Base-by-base conservation (phyloP, 805 yeast species). In the Monosporozyma unispora region DNA sequence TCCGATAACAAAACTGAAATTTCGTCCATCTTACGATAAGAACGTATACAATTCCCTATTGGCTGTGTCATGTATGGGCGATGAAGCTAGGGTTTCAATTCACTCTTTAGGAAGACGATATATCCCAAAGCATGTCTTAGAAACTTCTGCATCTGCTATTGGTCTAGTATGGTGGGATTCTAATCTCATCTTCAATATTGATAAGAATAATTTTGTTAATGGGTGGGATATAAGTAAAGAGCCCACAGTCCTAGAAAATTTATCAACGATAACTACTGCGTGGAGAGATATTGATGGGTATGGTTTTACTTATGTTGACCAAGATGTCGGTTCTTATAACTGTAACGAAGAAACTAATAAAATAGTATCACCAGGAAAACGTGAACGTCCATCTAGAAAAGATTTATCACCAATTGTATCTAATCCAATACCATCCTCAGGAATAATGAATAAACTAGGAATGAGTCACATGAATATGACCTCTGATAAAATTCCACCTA, bases 31-130 rank as follows among this genome's bases (percentile, higher is more conserved):
- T 3, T 55, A 50, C 43, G 61, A 56, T 7, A 53, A 70, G 27
- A 62, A 58, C 39, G 69, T 84, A 14, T 66, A 70, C 53, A 77
- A 77, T 50, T 79, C 88, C 14, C 84, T 82, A 55, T 73, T 88
- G 52, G 95, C 95, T 0, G 75, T 83, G 37, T 82, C 84, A 61
- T 84, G 81, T 49, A 67, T 84, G 55, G 82, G 82, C 45, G 89
- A 84, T 58, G 95, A 70, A 40, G 77, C 84, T 1, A 76, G 79
- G 28, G 73, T 85, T 5, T 80, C 83, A 45, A 74, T 87, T 3
- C 87, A 86, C 76, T 81, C 81, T 41, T 70, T 87, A 46, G 74
- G 75, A 35, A 71, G 96, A 54, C 85, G 81, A 55, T 83, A 76
- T 60, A 76, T 89, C 21, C 96, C 97, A 0, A 73, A 75, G 39